Evolutionary conservation across 106 monocot genomes (phyloP), one percentile per base, ranked within the genome.

Genomic region (Dendrobium nobile): DNA sequence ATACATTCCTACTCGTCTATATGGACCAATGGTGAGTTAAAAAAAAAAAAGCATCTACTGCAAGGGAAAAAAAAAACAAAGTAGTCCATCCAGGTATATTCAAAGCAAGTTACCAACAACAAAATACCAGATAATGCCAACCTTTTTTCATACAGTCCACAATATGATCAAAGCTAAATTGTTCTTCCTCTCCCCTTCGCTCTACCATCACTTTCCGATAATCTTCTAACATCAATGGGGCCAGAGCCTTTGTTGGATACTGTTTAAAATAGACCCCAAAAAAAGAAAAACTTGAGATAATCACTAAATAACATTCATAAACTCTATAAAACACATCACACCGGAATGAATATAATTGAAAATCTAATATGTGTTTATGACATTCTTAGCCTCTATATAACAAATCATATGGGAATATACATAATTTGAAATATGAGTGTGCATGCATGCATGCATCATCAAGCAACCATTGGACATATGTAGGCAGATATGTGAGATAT

Each of bases 161-260:
- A 40, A 98, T 98, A 78, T 98, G 81, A 75, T 94, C 86, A 82
- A 74, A 85, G 48, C 54, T 94, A 79, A 92, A 98, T 86, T 89
- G 87, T 51, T 94, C 94, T 79, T 92, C 82, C 67, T 92, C 89
- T 76, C 94, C 94, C 87, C 94, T 92, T 72, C 89, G 84, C 15
- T 97, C 94, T 76, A 93, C 91, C 92, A 92, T 90, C 40, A 97
- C 88, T 83, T 98, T 98, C 17, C 89, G 84, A 45, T 94, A 94
- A 80, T 98, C 97, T 79, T 98, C 94, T 42, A 98, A 75, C 97
- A 98, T 98, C 70, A 94, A 54, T 40, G 97, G 97, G 58, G 97
- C 84, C 81, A 98, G 86, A 61, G 97, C 97, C 75, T 94, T 98
- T 79, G 97, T 98, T 77, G 97, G 97, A 88, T 91, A 98, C 92